Evolutionary conservation across 257 asterid species (phyloP).

Genomic region (Ligustrum vulgare): DNA sequence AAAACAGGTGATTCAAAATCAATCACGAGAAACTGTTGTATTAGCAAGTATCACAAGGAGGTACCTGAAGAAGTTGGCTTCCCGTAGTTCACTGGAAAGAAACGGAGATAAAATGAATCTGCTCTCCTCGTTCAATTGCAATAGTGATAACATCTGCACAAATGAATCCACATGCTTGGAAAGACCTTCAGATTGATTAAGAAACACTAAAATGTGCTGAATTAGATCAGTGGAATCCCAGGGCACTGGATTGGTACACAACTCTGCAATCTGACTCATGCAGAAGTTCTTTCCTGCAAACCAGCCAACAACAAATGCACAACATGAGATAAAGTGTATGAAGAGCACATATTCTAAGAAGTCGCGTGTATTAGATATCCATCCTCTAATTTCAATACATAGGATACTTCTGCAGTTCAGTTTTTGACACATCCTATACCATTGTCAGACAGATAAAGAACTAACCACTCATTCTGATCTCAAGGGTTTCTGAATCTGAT

Average conservation of each 20-base stretch:
- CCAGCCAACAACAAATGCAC: conserved; percentile 15
- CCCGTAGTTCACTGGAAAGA: conserved; percentile 68
- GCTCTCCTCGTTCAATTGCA: conserved; percentile 61
- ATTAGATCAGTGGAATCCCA: conserved; percentile 63
- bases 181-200: conserved; percentile 81
- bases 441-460: conserved; percentile 21
- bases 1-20: not conserved
- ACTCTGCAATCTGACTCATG: conserved; percentile 73
- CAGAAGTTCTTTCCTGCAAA: conserved; percentile 87
- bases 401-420: conserved; percentile 14
- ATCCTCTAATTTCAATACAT: not conserved
- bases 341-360: not conserved
- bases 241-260: conserved; percentile 52
- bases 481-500: conserved; percentile 71
- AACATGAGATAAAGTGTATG: conserved; percentile 13
- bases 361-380: not conserved
- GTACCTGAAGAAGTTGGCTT: conserved; percentile 73
- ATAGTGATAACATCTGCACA: conserved; percentile 81
- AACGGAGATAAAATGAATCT: conserved; percentile 72
- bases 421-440: not conserved
- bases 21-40: not conserved
- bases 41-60: conserved; percentile 9
- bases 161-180: conserved; percentile 78
- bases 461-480: conserved; percentile 79
- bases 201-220: conserved; percentile 74